Evolutionary conservation across 345 rosid species (phyloP).

Genomic region (Crucihimalaya himalaica): DNA sequence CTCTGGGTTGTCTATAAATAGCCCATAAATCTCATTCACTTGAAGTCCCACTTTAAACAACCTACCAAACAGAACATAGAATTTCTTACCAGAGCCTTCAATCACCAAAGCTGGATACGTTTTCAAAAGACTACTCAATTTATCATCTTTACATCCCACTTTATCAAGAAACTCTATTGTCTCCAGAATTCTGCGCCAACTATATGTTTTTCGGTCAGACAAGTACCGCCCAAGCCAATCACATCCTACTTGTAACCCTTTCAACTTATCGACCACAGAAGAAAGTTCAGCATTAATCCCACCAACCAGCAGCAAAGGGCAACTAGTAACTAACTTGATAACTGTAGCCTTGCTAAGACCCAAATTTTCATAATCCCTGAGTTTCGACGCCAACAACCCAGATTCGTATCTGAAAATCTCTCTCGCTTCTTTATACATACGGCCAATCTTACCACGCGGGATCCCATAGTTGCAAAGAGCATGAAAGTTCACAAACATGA

Average conservation of each 20-base stretch:
- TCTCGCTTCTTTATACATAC: constrained; percentile 61
- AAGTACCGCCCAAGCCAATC: constrained; percentile 54
- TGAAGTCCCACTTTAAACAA: constrained; percentile 63
- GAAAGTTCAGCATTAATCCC: constrained; percentile 52
- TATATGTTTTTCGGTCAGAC: constrained; percentile 45
- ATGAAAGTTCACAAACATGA: constrained; percentile 68
- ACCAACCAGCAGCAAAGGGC: constrained; percentile 58
- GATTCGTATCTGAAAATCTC: constrained; percentile 54
- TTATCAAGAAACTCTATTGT: constrained; percentile 64
- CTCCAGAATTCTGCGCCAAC: constrained; percentile 65
- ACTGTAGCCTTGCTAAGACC: constrained; percentile 58
- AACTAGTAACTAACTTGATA: constrained; percentile 59
- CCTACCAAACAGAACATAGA: constrained; percentile 59
- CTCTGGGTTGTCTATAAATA: constrained; percentile 57
- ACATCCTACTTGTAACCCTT: constrained; percentile 48
- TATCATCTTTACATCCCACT: constrained; percentile 58
- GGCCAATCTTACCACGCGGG: constrained; percentile 70
- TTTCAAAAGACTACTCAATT: constrained; percentile 47
- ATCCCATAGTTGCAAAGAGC: constrained; percentile 66
- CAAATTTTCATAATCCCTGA: constrained; percentile 58
- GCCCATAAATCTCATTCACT: constrained; percentile 45
- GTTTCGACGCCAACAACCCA: constrained; percentile 52
- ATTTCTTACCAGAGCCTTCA: constrained; percentile 66
- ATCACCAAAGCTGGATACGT: constrained; percentile 56
- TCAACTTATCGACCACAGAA: constrained; percentile 54